Evolutionary conservation across 2,329 filamentous ascomycete genomes (phyloP).

Genomic region (Knoxdaviesia proteae): DNA sequence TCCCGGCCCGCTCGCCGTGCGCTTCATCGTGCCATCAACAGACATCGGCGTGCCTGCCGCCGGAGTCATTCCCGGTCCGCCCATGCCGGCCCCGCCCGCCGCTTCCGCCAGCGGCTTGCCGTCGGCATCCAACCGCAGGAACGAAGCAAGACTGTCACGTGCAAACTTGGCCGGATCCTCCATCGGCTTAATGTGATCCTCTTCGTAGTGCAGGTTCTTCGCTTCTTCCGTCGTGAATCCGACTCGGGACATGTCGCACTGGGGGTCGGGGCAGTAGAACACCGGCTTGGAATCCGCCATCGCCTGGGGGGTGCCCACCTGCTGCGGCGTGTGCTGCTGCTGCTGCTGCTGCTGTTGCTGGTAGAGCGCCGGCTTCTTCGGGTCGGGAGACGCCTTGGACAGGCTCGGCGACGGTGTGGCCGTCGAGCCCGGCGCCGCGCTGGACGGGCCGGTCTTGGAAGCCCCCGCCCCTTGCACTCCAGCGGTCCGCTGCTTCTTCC

Average conservation of each 20-base stretch:
- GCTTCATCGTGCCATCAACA: slow-evolving; percentile 27
- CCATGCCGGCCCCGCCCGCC: slow-evolving; percentile 3
- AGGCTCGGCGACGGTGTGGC: too few species aligned
- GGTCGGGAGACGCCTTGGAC: too few species aligned
- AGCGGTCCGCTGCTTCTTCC: slow-evolving; percentile 32
- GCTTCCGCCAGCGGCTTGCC: slow-evolving; percentile 18
- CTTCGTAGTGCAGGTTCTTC: slow-evolving; percentile 29
- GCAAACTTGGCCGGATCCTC: slow-evolving; percentile 33
- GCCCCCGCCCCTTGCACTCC: too few species aligned
- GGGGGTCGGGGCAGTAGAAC: slow-evolving; percentile 29
- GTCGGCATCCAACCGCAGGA: slow-evolving; percentile 29
- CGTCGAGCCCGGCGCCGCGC: too few species aligned
- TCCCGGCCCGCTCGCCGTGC: slow-evolving; percentile 19
- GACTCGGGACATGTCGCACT: slow-evolving; percentile 28
- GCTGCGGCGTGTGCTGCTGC: slow-evolving; percentile 19
- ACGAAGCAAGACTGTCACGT: slow-evolving; percentile 24
- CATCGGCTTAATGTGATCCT: slow-evolving; percentile 36
- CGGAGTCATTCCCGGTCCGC: slow-evolving; percentile 20
- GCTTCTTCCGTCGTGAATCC: slow-evolving; percentile 34
- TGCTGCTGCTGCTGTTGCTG: slow-evolving; percentile 16
- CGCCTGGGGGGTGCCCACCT: slow-evolving; percentile 24
- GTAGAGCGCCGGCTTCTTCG: too few species aligned
- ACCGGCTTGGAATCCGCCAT: slow-evolving; percentile 14
- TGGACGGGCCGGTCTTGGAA: too few species aligned
- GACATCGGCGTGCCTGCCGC: slow-evolving; percentile 27